Evolutionary conservation across 331 rosid species (phyloP).

Genomic region (Phaseolus coccineus): DNA sequence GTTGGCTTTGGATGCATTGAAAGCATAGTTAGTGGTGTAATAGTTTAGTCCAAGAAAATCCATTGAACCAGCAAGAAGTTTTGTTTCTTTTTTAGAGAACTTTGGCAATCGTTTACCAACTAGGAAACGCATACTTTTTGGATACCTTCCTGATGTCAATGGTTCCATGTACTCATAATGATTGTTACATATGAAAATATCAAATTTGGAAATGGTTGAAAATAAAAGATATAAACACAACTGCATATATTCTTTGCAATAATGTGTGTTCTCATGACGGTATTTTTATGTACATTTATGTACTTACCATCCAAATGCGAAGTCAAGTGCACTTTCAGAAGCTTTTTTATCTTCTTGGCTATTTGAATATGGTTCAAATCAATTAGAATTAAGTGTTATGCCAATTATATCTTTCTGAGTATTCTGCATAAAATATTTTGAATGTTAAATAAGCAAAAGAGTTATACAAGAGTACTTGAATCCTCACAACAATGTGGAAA

Average conservation of each 20-base stretch:
- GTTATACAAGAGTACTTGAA: too few relatives aligned
- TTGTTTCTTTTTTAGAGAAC: conserved; percentile 7
- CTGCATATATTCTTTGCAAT: too few relatives aligned
- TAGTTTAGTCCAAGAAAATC: conserved; percentile 78
- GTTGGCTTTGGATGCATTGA: conserved; percentile 26
- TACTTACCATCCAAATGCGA: background rate
- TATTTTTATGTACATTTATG: background rate
- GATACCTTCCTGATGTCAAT: conserved; percentile 38
- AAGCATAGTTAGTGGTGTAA: conserved; percentile 58
- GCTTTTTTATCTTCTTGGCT: background rate
- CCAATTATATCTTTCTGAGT: background rate
- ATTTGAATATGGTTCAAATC: background rate
- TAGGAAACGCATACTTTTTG: conserved; percentile 31
- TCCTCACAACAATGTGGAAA: too few relatives aligned
- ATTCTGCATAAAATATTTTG: background rate
- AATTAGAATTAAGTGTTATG: background rate
- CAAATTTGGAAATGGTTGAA: too few relatives aligned
- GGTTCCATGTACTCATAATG: background rate
- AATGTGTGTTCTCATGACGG: too few relatives aligned
- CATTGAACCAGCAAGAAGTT: conserved; percentile 54
- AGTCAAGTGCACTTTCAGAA: background rate
- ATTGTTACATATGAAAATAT: background rate
- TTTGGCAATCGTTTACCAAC: conserved; percentile 45
- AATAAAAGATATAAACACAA: too few relatives aligned
- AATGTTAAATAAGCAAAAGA: too few relatives aligned